Evolutionary conservation across 164 flowering plant species (phyloP).

Genomic region (Liriodendron chinense): DNA sequence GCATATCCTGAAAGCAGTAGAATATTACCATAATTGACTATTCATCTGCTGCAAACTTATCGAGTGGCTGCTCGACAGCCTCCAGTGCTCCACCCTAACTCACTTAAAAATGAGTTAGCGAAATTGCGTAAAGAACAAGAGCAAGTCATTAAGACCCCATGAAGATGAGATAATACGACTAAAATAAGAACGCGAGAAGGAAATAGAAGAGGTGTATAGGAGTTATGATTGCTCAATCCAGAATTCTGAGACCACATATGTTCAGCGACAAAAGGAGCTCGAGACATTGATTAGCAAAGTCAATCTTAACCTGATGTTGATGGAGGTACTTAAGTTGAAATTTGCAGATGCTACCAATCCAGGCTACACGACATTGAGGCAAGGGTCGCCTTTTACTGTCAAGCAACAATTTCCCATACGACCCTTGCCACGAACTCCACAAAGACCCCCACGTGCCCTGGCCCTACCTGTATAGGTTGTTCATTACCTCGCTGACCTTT

Average conservation of each 20-base stretch:
- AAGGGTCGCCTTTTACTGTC: conserved; percentile 12
- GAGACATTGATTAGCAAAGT: conserved; percentile 42
- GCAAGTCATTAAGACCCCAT: conserved; percentile 27
- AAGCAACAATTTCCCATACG: conserved; percentile 22
- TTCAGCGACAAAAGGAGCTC: conserved; percentile 29
- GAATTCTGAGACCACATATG: conserved; percentile 46
- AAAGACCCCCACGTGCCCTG: conserved; percentile 12
- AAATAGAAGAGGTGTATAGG: conserved; percentile 54
- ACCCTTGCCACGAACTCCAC: conserved; percentile 14
- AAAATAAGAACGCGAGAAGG: conserved; percentile 59
- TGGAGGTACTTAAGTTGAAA: conserved; percentile 52
- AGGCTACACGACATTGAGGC: background rate
- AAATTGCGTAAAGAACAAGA: conserved; percentile 48
- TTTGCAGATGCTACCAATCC: conserved; percentile 26
- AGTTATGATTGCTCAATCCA: conserved; percentile 46
- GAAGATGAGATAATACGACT: conserved; percentile 53
- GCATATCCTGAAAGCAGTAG: conserved; percentile 13
- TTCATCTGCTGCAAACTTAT: conserved; percentile 18
- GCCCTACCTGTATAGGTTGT: conserved; percentile 3
- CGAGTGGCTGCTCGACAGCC: conserved; percentile 19
- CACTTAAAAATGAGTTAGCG: conserved; percentile 59
- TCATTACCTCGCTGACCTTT: background rate
- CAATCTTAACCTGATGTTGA: conserved; percentile 49
- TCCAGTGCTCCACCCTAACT: conserved; percentile 29
- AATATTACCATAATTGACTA: background rate